phyloP scores from a whole-genome alignment of 352 stramenopile genomes.

The Globisporangium perplexum region DNA sequence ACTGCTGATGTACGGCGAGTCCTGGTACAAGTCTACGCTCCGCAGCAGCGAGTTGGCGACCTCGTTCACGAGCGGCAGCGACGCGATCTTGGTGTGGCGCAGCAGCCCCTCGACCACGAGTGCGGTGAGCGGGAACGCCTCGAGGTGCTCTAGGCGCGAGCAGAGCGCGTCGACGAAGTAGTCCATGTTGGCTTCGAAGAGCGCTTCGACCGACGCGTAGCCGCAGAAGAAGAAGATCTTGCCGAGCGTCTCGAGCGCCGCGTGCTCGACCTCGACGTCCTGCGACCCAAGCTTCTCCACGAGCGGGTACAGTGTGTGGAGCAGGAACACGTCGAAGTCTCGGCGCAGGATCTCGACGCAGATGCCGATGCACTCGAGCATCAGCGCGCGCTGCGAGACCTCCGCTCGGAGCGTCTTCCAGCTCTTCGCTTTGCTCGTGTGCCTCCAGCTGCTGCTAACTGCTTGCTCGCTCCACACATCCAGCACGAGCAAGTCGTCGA shows the following conservation, averaged over 20 bases:
- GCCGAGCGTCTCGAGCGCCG: conserved; percentile 57
- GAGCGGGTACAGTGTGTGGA: conserved; percentile 73
- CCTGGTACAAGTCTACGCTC: conserved; percentile 73
- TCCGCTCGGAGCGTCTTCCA: conserved; percentile 9
- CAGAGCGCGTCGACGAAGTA: conserved; percentile 84
- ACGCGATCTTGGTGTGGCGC: conserved; percentile 50
- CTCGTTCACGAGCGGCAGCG: conserved; percentile 74
- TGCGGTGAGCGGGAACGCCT: conserved; percentile 61
- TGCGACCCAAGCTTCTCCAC: conserved; percentile 77
- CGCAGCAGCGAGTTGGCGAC: conserved; percentile 60
- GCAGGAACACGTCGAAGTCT: conserved; percentile 55
- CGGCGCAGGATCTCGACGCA: conserved; percentile 57
- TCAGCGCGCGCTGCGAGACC: conserved; percentile 45
- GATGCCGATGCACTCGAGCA: conserved; percentile 71
- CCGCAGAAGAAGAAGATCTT: conserved; percentile 60
- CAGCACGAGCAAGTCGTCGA: conserved; percentile 67
- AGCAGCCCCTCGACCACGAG: conserved; percentile 75
- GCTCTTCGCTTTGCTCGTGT: not conserved
- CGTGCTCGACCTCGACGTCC: conserved; percentile 54
- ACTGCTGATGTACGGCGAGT: conserved; percentile 39
- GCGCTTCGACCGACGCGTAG: conserved; percentile 45
- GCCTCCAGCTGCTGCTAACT: not conserved
- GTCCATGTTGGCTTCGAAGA: conserved; percentile 83
- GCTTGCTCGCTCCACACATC: conserved; percentile 32
- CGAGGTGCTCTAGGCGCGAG: conserved; percentile 59